phyloP scores from a whole-genome alignment of 164 flowering plant species.

The Hamamelis virginiana region DNA sequence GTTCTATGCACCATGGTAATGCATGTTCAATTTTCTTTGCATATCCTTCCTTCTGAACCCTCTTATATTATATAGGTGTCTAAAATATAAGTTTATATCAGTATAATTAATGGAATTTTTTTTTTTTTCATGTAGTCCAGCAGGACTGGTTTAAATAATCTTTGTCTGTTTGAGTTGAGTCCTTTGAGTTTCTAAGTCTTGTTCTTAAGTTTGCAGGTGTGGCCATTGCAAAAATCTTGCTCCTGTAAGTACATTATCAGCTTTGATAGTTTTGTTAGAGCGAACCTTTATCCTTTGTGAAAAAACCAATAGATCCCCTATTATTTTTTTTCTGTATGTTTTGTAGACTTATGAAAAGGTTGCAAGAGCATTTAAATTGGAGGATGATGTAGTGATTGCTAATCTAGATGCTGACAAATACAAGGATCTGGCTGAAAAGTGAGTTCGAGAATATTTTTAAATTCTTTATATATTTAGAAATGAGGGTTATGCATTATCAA shows the following conservation, averaged over 20 bases:
- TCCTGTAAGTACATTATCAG: slow-evolving; percentile 59
- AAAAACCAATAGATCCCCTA: background rate
- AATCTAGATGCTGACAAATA: slow-evolving; percentile 89
- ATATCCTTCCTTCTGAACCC: too few species aligned
- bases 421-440: slow-evolving; percentile 77
- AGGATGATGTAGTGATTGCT: slow-evolving; percentile 84
- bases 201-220: slow-evolving; percentile 53
- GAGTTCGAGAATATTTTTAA: slow-evolving; percentile 7
- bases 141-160: too few species aligned
- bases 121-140: too few species aligned
- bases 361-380: slow-evolving; percentile 78
- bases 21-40: slow-evolving; percentile 4
- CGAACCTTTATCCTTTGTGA: background rate
- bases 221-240: slow-evolving; percentile 98
- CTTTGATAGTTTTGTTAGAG: too few species aligned
- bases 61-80: too few species aligned
- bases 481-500: too few species aligned
- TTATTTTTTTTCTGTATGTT: background rate
- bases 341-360: slow-evolving; percentile 85
- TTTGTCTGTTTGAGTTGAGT: too few species aligned
- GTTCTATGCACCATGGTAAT: slow-evolving; percentile 97
- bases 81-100: too few species aligned
- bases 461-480: background rate
- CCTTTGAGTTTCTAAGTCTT: background rate
- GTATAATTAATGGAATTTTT: too few species aligned